These are phyloP conservation scores for Mortierella sp. DNA, from an alignment of 371 early-diverging fungal genomes.

Conservation along the genomic window DNA sequence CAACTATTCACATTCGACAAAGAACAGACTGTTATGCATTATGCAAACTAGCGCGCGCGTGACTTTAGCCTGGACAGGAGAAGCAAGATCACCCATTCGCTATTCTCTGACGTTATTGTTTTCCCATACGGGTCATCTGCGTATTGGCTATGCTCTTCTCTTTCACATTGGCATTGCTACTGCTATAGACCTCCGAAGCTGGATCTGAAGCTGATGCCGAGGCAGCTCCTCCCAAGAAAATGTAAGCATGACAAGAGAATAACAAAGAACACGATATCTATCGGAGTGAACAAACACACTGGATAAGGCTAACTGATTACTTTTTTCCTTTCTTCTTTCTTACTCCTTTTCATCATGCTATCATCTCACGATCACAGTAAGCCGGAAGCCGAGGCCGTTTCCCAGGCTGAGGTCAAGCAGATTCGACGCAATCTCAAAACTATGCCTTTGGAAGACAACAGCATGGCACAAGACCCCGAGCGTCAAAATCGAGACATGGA, in stretches of 20 bases:
- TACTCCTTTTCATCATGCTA: too few relatives aligned
- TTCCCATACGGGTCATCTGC: too few relatives aligned
- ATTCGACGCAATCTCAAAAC: constrained; percentile 50
- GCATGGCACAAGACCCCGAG: neutral
- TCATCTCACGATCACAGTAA: too few relatives aligned
- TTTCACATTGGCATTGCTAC: neutral
- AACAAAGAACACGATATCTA: too few relatives aligned
- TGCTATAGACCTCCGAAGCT: constrained; percentile 8
- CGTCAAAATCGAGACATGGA: constrained; percentile 45
- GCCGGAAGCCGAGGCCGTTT: constrained; percentile 30
- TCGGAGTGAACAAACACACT: too few relatives aligned
- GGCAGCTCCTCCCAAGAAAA: constrained; percentile 46
- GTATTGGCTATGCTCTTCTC: neutral
- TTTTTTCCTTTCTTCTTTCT: neutral
- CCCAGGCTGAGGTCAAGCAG: constrained; percentile 50
- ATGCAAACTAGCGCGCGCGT: too few relatives aligned
- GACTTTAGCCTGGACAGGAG: too few relatives aligned
- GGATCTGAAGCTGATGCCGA: constrained; percentile 20
- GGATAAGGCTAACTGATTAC: constrained; percentile 1
- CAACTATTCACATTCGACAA: neutral
- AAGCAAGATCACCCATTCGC: neutral
- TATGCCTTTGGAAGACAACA: constrained; percentile 49
- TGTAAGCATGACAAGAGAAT: too few relatives aligned
- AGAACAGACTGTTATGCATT: too few relatives aligned
- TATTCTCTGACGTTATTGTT: neutral